Evolutionary conservation across 306 rosid species (phyloP), one percentile per base, ranked within the genome.

Genomic region (Myrica gale): DNA sequence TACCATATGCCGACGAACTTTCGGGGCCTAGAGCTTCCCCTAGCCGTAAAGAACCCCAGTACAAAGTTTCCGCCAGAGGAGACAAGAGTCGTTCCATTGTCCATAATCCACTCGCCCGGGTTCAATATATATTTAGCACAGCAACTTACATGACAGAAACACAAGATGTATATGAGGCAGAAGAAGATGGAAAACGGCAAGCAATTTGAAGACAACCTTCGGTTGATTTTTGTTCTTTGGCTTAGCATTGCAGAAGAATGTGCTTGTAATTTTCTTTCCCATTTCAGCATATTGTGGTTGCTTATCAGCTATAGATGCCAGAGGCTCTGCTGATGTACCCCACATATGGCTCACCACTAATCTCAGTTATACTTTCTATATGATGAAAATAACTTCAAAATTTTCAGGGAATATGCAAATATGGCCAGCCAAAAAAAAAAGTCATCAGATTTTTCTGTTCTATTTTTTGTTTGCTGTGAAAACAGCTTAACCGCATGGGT

Each of bases 31-130:
- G 45, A 5, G n/a, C 21, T 47, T 47, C 54, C 73, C 0, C 17
- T 0, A 4, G 71, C 80, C 23, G 80, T 19, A 72, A 86, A 84
- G 74, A 89, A 86, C 6, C 90, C 89, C 4, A 86, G 62, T 68
- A 56, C 63, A 72, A 86, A 86, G 21, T 3, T 63, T 0, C 8
- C 1, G 23, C 46, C 76, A 1, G 54, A 11, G 48, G 89, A 89
- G 69, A 86, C 71, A 4, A 86, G 79, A 37, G 13, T 12, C 0
- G 68, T 45, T 1, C 39, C 15, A 21, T 57, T 3, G 41, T 68
- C 52, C 65, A 0, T 26, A 26, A 32, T 61, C 44, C 7, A 5
- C 9, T 32, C 44, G 20, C 20, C 68, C 5, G 11, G 41, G 19
- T 32, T 61, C 68, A 61, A 12, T 26, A 6, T 12, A 13, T 26